Conservation (phyloP, 2,329 filamentous ascomycete species). For the Tolypocladium ovalisporum region DNA sequence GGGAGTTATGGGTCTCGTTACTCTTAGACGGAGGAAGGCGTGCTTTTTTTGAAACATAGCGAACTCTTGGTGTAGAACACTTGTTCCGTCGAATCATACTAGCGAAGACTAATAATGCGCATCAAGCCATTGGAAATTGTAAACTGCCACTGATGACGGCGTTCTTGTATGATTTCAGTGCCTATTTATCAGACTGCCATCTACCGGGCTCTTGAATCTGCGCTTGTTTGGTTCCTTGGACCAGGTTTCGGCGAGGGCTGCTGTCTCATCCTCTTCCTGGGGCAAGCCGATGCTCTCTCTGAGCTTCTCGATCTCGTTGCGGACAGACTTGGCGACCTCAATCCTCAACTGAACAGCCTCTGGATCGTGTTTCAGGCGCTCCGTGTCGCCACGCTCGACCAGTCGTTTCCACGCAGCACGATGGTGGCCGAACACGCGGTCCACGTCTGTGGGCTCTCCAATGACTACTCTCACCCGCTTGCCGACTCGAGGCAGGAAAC, state of each 20-base stretch:
- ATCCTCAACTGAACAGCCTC: conserved; percentile 64
- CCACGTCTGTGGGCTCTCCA: conserved; percentile 65
- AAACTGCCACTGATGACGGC: not conserved
- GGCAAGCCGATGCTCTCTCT: conserved; percentile 60
- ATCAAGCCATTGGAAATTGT: not conserved
- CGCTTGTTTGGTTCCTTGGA: conserved; percentile 36
- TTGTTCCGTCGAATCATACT: not conserved
- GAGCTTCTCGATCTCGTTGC: conserved; percentile 71
- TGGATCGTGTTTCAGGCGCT: conserved; percentile 25
- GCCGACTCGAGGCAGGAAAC: conserved; percentile 66
- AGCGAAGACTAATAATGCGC: not conserved
- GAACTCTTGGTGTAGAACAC: not conserved
- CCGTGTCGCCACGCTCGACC: conserved; percentile 36
- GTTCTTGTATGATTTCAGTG: conserved; percentile 10
- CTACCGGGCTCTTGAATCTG: conserved; percentile 41
- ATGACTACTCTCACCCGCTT: conserved; percentile 65
- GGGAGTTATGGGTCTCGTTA: not conserved
- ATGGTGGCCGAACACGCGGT: conserved; percentile 67
- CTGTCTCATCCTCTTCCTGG: conserved; percentile 66
- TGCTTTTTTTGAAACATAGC: not conserved
- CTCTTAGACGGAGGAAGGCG: not conserved
- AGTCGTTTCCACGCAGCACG: conserved; percentile 64
- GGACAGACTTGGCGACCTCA: conserved; percentile 68
- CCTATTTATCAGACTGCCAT: conserved; percentile 38
- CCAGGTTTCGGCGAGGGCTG: conserved; percentile 75